Evolutionary conservation across 1,139 yeast genomes (phyloP).

Genomic region (Saccharomyces hybrid): DNA sequence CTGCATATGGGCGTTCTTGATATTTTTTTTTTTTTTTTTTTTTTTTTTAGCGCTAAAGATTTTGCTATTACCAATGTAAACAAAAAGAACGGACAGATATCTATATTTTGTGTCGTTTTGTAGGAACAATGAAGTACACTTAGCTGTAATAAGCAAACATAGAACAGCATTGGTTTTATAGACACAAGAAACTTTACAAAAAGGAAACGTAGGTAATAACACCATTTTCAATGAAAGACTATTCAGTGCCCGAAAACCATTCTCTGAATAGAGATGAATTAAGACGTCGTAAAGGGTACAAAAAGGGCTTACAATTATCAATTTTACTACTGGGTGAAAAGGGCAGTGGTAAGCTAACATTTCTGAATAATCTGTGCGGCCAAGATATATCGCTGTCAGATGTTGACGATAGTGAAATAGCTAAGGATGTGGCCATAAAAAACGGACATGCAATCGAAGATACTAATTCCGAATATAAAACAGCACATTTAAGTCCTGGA

Average conservation of each 20-base stretch:
- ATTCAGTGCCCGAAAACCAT: not conserved
- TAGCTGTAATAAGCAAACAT: too few species aligned
- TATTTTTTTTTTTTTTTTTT: too few species aligned
- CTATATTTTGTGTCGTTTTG: too few species aligned
- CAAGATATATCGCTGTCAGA: slow-evolving; percentile 7
- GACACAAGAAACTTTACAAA: too few species aligned
- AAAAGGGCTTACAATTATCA: slow-evolving; percentile 50
- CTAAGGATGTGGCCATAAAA: slow-evolving; percentile 6
- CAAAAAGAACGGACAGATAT: too few species aligned
- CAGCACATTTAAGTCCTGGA: slow-evolving; percentile 23
- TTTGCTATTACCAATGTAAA: too few species aligned
- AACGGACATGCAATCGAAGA: slow-evolving; percentile 15
- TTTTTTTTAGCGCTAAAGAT: too few species aligned
- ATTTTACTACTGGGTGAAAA: slow-evolving; percentile 53
- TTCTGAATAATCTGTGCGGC: slow-evolving; percentile 53
- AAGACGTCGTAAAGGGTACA: slow-evolving; percentile 51
- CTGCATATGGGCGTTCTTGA: too few species aligned
- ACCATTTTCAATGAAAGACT: not conserved
- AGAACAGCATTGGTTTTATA: too few species aligned
- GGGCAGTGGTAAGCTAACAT: slow-evolving; percentile 57
- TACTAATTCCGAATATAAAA: not conserved
- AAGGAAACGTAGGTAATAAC: too few species aligned
- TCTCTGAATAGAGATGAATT: slow-evolving; percentile 34
- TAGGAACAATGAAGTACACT: too few species aligned
- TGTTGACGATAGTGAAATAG: slow-evolving; percentile 4